Percentiles rank a stretch among this genome's conserved stretches.
Evolutionary conservation across 345 rosid species (phyloP).

Genomic region (Brassica carinata): DNA sequence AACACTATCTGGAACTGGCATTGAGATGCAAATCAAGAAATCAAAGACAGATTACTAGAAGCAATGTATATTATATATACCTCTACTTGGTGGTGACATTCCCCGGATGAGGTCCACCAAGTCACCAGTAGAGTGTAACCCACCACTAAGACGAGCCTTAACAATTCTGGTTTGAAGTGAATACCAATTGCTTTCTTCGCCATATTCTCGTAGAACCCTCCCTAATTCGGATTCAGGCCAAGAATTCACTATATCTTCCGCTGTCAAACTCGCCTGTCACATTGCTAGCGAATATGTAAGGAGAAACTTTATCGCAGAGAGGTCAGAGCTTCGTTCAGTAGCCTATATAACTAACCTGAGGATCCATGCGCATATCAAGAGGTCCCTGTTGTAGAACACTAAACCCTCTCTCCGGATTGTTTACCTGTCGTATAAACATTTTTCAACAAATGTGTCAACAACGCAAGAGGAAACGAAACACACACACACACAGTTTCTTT

Average conservation of each 20-base stretch:
- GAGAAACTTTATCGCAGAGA: slow-evolving; percentile 9
- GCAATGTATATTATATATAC: slow-evolving; percentile 34
- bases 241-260: slow-evolving; percentile 77
- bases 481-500: not conserved
- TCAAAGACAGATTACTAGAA: not conserved
- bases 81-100: slow-evolving; percentile 51
- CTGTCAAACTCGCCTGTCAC: slow-evolving; percentile 73
- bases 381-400: slow-evolving; percentile 82
- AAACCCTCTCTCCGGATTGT: slow-evolving; percentile 88
- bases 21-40: slow-evolving; percentile 9
- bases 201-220: slow-evolving; percentile 71
- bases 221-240: slow-evolving; percentile 90
- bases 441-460: not conserved
- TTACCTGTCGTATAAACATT: slow-evolving; percentile 50
- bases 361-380: slow-evolving; percentile 98
- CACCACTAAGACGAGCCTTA: slow-evolving; percentile 66
- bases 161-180: slow-evolving; percentile 66
- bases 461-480: not conserved
- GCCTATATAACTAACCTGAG: slow-evolving; percentile 52
- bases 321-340: not conserved
- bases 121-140: slow-evolving; percentile 84
- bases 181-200: slow-evolving; percentile 87
- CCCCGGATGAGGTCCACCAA: slow-evolving; percentile 63
- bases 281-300: slow-evolving; percentile 40
- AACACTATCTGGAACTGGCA: not conserved